phyloP scores from a whole-genome alignment of 2,329 filamentous ascomycete genomes.

The Emmonsiellopsis sp. region DNA sequence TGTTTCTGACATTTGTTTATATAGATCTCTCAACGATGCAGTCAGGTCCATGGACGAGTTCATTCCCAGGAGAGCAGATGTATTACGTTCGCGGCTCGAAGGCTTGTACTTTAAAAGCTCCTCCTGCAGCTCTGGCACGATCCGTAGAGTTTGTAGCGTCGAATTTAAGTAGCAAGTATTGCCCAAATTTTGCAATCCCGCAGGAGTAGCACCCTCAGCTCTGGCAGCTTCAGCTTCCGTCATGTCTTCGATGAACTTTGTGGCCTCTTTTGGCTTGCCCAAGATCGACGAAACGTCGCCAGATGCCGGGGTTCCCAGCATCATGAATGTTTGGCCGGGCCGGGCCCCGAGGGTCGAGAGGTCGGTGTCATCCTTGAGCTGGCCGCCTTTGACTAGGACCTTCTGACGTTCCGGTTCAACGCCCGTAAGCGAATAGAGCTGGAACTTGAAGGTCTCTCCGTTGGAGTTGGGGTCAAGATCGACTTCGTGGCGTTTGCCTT shows the following conservation, averaged over 20 bases:
- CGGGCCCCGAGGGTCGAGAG: constrained; percentile 79
- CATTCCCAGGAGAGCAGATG: constrained; percentile 45
- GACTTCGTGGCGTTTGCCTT: constrained; percentile 89
- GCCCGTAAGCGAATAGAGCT: constrained; percentile 88
- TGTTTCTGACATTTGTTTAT: constrained; percentile 80
- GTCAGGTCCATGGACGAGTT: constrained; percentile 61
- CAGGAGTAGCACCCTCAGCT: constrained; percentile 73
- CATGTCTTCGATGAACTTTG: constrained; percentile 96
- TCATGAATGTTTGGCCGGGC: constrained; percentile 79
- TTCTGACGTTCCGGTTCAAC: constrained; percentile 96
- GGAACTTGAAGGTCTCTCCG: constrained; percentile 90
- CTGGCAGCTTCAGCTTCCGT: constrained; percentile 83
- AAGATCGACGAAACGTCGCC: constrained; percentile 49
- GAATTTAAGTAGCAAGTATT: constrained; percentile 99
- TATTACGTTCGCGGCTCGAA: constrained; percentile 14
- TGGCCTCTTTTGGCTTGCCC: constrained; percentile 63
- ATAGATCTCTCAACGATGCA: constrained; percentile 68
- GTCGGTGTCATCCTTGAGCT: constrained; percentile 90
- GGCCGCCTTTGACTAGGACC: constrained; percentile 84
- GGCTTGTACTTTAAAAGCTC: constrained; percentile 57
- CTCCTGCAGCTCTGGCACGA: constrained; percentile 83
- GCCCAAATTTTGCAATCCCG: constrained; percentile 82
- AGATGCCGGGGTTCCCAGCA: constrained; percentile 83
- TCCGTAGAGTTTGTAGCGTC: constrained; percentile 80
- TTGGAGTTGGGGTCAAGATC: constrained; percentile 76